Conservation (phyloP, 2,329 filamentous ascomycete species). For the Parastagonospora nodorum region DNA sequence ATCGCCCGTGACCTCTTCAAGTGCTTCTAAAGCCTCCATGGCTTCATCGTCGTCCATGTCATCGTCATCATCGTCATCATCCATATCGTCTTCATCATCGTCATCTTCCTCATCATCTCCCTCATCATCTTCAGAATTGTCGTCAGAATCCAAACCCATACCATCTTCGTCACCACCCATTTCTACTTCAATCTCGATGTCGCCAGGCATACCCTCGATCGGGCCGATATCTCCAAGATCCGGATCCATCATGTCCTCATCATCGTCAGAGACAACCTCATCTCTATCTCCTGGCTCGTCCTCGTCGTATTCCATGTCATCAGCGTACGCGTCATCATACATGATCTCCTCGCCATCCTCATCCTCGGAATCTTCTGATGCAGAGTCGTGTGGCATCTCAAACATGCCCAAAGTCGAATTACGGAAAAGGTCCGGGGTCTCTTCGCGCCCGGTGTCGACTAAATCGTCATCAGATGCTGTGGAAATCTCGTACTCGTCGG, state of each 20-base stretch:
- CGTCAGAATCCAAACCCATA: conserved; percentile 61
- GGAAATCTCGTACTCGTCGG: conserved; percentile 85
- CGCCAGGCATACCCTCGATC: conserved; percentile 67
- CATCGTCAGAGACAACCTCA: conserved; percentile 86
- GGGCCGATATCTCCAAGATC: conserved; percentile 79
- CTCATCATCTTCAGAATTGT: conserved; percentile 54
- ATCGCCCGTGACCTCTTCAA: conserved; percentile 55
- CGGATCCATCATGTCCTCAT: conserved; percentile 81
- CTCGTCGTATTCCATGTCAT: conserved; percentile 93
- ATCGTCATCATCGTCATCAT: conserved; percentile 50
- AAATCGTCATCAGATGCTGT: conserved; percentile 89
- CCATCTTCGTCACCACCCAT: conserved; percentile 71
- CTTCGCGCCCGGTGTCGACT: conserved; percentile 72
- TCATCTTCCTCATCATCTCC: conserved; percentile 52
- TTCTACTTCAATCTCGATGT: conserved; percentile 83
- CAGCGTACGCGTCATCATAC: conserved; percentile 86
- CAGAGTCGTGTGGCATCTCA: conserved; percentile 81
- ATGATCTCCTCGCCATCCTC: conserved; percentile 70
- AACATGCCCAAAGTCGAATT: conserved; percentile 96
- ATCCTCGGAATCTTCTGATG: conserved; percentile 67
- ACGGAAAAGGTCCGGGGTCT: conserved; percentile 95
- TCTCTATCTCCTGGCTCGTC: conserved; percentile 62
- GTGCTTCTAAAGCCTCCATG: conserved; percentile 35
- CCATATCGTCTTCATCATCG: conserved; percentile 53
- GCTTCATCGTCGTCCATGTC: conserved; percentile 52